phyloP scores from a whole-genome alignment of 2,329 filamentous ascomycete species.

The Laburnicola sp. region DNA sequence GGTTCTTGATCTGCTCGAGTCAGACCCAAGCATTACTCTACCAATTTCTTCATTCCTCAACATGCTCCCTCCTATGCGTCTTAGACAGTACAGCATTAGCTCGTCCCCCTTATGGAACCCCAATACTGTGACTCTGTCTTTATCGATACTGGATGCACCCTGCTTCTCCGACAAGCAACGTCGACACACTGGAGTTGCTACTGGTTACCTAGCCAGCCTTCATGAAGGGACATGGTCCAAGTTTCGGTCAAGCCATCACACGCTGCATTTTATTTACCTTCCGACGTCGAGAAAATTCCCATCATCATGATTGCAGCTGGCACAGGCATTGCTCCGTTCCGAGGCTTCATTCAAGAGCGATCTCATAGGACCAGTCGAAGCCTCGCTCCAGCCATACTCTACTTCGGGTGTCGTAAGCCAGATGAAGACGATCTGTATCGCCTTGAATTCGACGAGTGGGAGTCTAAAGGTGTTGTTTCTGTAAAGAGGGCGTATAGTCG shows the following conservation, averaged over 20 bases:
- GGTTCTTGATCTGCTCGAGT: slow-evolving; percentile 24
- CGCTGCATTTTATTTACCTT: slow-evolving; percentile 45
- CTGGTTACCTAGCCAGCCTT: slow-evolving; percentile 43
- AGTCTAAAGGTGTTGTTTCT: neutral
- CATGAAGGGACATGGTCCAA: slow-evolving; percentile 39
- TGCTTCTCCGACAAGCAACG: too few species aligned
- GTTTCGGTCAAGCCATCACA: slow-evolving; percentile 39
- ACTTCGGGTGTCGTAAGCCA: neutral
- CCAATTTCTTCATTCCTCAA: slow-evolving; percentile 66
- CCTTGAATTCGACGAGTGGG: neutral
- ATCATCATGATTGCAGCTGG: slow-evolving; percentile 51
- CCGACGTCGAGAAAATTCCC: slow-evolving; percentile 42
- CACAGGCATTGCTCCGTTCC: slow-evolving; percentile 36
- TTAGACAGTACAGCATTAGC: slow-evolving; percentile 73
- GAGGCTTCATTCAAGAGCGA: slow-evolving; percentile 40
- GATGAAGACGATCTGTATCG: neutral
- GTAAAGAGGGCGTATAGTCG: neutral
- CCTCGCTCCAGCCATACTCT: neutral
- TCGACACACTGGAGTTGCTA: too few species aligned
- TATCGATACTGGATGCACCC: too few species aligned
- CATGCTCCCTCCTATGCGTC: slow-evolving; percentile 72
- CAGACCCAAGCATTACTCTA: slow-evolving; percentile 13
- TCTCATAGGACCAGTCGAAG: slow-evolving; percentile 7
- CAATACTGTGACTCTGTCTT: too few species aligned
- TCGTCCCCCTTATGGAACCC: slow-evolving; percentile 65